phyloP scores from a whole-genome alignment of 257 asterid species.

The Nicotiana paniculata region DNA sequence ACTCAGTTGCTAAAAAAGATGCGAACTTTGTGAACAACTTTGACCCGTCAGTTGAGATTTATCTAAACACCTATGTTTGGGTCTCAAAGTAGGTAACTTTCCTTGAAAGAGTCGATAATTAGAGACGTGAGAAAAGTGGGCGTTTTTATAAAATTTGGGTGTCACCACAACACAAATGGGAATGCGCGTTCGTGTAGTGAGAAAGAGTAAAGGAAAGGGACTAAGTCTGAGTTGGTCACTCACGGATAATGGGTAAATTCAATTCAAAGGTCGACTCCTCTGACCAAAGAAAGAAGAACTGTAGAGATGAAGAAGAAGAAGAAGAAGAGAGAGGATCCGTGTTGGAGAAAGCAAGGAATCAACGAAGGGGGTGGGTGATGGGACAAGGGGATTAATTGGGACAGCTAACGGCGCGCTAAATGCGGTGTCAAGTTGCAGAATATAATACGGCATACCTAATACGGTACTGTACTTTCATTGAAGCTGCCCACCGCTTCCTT shows the following conservation, averaged over 20 bases:
- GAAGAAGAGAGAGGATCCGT: not conserved
- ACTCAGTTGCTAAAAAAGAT: not conserved
- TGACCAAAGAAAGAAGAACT: not conserved
- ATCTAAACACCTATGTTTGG: not conserved
- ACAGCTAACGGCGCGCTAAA: not conserved
- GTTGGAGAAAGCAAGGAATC: not conserved
- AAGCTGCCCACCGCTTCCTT: not conserved
- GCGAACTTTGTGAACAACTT: not conserved
- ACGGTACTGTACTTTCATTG: not conserved
- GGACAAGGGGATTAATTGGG: too few species aligned
- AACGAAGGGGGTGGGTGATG: not conserved
- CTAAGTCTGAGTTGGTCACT: not conserved
- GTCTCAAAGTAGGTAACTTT: not conserved
- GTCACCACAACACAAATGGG: not conserved
- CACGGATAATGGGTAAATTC: too few species aligned
- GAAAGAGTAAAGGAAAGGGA: not conserved
- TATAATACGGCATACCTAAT: not conserved
- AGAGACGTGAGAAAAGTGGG: not conserved
- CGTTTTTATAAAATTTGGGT: not conserved
- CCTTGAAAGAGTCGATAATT: not conserved
- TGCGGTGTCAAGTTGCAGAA: not conserved
- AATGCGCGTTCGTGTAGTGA: not conserved
- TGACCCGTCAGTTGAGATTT: not conserved
- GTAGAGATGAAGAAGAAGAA: not conserved
- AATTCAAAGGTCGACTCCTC: not conserved